Evolutionary conservation across 768 basidiomycete species (phyloP).

Genomic region (Coprinellus aureogranulatus): DNA sequence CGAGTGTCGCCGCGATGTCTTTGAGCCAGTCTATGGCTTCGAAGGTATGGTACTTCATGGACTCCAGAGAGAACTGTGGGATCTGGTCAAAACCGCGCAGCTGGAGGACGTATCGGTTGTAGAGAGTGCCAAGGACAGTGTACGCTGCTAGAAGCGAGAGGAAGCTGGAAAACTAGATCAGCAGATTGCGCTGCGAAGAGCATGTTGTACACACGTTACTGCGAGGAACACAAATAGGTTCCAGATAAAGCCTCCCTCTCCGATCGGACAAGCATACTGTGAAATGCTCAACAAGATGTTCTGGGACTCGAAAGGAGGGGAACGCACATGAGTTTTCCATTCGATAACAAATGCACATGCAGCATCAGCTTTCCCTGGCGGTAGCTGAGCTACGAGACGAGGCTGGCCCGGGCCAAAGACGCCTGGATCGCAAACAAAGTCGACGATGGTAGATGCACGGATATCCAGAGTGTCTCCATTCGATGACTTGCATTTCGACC

Average conservation of each 20-base stretch:
- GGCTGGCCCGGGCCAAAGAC: conserved; percentile 56
- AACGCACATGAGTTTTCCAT: conserved; percentile 75
- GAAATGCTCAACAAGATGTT: background rate
- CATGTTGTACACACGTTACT: conserved; percentile 47
- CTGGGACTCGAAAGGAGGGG: background rate
- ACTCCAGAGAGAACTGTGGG: conserved; percentile 58
- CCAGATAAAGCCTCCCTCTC: conserved; percentile 49
- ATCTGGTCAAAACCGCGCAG: conserved; percentile 72
- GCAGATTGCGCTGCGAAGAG: background rate
- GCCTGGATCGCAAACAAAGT: conserved; percentile 74
- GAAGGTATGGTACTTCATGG: conserved; percentile 46
- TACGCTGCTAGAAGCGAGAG: conserved; percentile 61
- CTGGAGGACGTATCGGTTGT: conserved; percentile 75
- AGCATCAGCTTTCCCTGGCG: conserved; percentile 55
- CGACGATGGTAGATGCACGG: conserved; percentile 63
- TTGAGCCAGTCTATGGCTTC: conserved; percentile 46
- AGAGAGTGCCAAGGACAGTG: conserved; percentile 65
- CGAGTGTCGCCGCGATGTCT: conserved; percentile 30
- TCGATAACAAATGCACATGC: conserved; percentile 82
- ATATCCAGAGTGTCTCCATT: conserved; percentile 31
- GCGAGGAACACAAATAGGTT: conserved; percentile 54
- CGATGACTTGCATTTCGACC: conserved; percentile 60
- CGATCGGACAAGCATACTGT: conserved; percentile 72
- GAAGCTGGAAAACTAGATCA: conserved; percentile 33
- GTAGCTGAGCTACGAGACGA: conserved; percentile 64